phyloP scores from a whole-genome alignment of 306 rosid genomes.

The Glycine tomentella region DNA sequence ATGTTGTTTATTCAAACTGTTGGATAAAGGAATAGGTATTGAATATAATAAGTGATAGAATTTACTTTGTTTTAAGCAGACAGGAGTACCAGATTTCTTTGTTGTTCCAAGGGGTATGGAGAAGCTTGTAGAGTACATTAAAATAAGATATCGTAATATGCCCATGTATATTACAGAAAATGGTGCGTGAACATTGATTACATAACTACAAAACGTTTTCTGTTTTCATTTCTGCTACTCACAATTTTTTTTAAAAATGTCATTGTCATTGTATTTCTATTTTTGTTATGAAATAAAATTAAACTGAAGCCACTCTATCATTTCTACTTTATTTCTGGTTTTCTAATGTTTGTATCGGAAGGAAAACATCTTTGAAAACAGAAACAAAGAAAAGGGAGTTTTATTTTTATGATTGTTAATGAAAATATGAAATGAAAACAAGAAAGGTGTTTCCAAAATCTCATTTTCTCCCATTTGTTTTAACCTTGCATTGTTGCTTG shows the following conservation, averaged over 20 bases:
- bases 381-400: neutral
- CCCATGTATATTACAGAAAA: conserved; percentile 67
- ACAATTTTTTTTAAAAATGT: too few relatives aligned
- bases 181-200: conserved; percentile 50
- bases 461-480: neutral
- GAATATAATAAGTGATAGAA: neutral
- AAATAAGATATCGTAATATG: conserved; percentile 31
- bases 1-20: neutral
- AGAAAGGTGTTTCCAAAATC: neutral
- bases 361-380: neutral
- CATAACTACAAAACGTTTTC: neutral
- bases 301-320: neutral
- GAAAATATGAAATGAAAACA: too few relatives aligned
- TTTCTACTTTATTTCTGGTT: neutral
- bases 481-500: neutral
- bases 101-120: conserved; percentile 74
- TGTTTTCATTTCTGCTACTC: neutral
- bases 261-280: neutral
- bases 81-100: conserved; percentile 39
- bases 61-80: neutral
- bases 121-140: conserved; percentile 57
- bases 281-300: too few relatives aligned
- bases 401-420: too few relatives aligned
- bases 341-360: neutral
- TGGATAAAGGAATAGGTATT: neutral